These are phyloP conservation scores for Strigomonas galati DNA, from an alignment of 208 protist species.

Conservation along the genomic window DNA sequence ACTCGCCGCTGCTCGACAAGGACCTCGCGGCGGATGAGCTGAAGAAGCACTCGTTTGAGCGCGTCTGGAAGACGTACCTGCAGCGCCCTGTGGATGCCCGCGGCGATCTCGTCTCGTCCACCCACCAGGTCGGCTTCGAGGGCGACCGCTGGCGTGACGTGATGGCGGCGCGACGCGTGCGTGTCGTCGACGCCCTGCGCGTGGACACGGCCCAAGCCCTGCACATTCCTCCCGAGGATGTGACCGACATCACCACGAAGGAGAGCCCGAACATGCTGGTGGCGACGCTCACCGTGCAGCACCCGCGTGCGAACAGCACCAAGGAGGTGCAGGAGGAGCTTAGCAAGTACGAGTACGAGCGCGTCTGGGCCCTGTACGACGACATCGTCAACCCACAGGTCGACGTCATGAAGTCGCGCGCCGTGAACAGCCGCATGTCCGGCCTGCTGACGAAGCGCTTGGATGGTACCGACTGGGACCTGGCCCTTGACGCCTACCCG, in stretches of 20 bases:
- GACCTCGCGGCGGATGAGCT: conserved; percentile 43
- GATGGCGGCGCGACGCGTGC: conserved; percentile 17
- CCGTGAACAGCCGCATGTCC: neutral
- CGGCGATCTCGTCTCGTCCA: conserved; percentile 11
- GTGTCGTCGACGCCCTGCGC: conserved; percentile 32
- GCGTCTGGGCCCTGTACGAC: conserved; percentile 53
- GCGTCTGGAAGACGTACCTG: conserved; percentile 46
- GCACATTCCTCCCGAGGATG: conserved; percentile 16
- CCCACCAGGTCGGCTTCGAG: conserved; percentile 45
- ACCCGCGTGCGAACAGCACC: conserved; percentile 12
- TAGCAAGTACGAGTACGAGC: conserved; percentile 29
- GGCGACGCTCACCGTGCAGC: conserved; percentile 26
- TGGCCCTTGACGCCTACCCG: conserved; percentile 23
- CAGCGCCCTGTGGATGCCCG: conserved; percentile 15
- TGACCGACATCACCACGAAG: conserved; percentile 23
- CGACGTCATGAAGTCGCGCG: conserved; percentile 17
- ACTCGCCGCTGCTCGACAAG: conserved; percentile 26
- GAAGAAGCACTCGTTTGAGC: conserved; percentile 37
- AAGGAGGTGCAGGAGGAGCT: conserved; percentile 22
- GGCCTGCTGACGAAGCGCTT: conserved; percentile 49
- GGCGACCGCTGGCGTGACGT: conserved; percentile 35
- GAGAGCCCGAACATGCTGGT: conserved; percentile 26
- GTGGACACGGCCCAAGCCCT: conserved; percentile 31
- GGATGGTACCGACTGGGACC: conserved; percentile 40
- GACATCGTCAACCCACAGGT: conserved; percentile 14